Conservation (phyloP, 2,329 filamentous ascomycete genomes). For the Penicillium brasilianum region DNA sequence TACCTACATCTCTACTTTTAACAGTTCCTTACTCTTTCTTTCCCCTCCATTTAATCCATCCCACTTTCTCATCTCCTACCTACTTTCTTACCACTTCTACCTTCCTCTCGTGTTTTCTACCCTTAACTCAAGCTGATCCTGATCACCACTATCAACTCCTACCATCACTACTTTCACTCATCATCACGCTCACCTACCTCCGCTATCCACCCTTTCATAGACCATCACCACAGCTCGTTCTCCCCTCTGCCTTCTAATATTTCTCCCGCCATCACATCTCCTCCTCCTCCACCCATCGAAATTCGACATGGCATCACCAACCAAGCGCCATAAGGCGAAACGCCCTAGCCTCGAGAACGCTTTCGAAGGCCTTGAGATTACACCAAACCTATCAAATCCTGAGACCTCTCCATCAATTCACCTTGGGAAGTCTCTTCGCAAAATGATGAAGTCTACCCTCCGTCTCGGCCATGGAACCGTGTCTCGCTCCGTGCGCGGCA, state of each 20-base stretch:
- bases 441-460: conserved; percentile 8
- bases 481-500: not conserved
- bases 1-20: too few relatives aligned
- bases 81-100: too few relatives aligned
- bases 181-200: too few relatives aligned
- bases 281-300: not conserved
- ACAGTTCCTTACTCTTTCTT: too few relatives aligned
- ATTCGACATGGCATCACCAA: not conserved
- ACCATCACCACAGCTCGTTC: conserved; percentile 16
- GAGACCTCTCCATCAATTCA: not conserved
- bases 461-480: not conserved
- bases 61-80: too few relatives aligned
- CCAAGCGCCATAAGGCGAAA: not conserved
- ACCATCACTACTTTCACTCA: conserved; percentile 12
- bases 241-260: not conserved
- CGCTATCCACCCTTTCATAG: not conserved
- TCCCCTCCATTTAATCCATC: too few relatives aligned
- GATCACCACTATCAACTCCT: conserved; percentile 3
- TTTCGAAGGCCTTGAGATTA: not conserved
- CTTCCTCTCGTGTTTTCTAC: too few relatives aligned
- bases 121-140: too few relatives aligned
- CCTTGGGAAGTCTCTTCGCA: conserved; percentile 5
- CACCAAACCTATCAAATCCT: not conserved
- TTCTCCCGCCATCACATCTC: not conserved
- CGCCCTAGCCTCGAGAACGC: not conserved